A percentile compares a stretch with the other conserved stretches of the same genome.
Evolutionary conservation across 2,329 filamentous ascomycete genomes (phyloP).

Genomic region (Aspergillus luchuensis): DNA sequence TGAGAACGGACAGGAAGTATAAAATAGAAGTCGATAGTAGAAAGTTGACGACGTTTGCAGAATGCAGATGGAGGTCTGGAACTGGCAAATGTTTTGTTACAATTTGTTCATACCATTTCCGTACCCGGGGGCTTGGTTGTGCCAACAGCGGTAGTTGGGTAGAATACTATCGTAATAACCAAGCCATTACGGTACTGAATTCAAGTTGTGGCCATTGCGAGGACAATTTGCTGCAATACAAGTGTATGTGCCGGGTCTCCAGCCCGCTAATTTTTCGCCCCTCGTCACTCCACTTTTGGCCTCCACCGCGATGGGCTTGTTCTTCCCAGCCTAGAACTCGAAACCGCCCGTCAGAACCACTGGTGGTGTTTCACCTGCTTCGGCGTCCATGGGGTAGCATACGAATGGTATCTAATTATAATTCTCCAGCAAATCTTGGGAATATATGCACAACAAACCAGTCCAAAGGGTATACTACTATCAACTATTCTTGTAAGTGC

Average conservation of each 20-base stretch:
- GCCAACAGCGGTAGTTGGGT: neutral
- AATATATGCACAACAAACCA: too few relatives aligned
- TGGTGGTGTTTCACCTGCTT: slow-evolving; percentile 19
- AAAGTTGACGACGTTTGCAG: neutral
- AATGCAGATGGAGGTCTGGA: neutral
- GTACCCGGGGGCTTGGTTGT: neutral
- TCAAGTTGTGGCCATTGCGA: neutral
- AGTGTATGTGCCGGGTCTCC: neutral
- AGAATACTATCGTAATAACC: too few relatives aligned
- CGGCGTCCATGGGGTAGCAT: slow-evolving; percentile 1
- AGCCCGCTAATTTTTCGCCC: neutral
- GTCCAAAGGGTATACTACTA: too few relatives aligned
- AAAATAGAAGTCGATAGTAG: too few relatives aligned
- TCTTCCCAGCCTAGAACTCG: slow-evolving; percentile 19
- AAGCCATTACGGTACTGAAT: neutral
- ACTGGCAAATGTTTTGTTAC: neutral
- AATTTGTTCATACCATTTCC: neutral
- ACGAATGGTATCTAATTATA: slow-evolving; percentile 3
- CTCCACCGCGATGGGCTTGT: slow-evolving; percentile 7
- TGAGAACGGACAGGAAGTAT: neutral
- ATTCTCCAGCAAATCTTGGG: neutral
- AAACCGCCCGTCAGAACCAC: slow-evolving; percentile 20
- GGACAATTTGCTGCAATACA: neutral
- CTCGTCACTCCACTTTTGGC: slow-evolving; percentile 4
- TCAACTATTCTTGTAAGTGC: too few relatives aligned